Evolutionary conservation across 164 flowering plant species (phyloP), one percentile per base, ranked within the genome.

Genomic region (Vitis labrusca): DNA sequence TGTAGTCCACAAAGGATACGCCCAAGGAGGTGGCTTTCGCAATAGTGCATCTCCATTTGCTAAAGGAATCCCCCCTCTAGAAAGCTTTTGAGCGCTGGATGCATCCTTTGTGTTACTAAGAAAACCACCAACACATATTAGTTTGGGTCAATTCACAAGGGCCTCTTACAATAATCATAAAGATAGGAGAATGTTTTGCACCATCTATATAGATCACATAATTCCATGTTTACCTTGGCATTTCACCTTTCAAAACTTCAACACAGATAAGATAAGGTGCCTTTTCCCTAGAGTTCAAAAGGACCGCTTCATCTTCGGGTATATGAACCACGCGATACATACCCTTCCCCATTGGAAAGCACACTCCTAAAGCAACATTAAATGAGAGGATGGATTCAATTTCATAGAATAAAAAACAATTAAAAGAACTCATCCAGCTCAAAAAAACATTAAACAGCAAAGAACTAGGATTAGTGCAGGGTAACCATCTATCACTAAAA

Each of bases 21-120:
- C 99, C 99, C 99, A 96, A 14, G 98, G 96, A 81, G 99, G 99
- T 63, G 98, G 98, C 84, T 91, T 93, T 9, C 84, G 94, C 85
- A 93, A 69, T 48, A 90, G 80, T 48, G 90, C 99, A 85, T 93
- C 97, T 71, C 99, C 98, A 84, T 93, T 93, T 71, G 99, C 98
- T 52, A 91, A 78, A 68, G 99, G 99, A 77, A 95, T 95, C 59
- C 99, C 99, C 75, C 92, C 97, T 74, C 77, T 86, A 50, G 93
- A 91, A 76, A 89, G 91, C 82, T 90, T 91, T 68, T 91, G 94
- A 64, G 80, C 44, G 73, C 73, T 79, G 47, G 88, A 72, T 60
- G 78, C 73, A 65, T 90, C 97, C 78, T 88, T 95, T 19, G 79
- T 56, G 73, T 71, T 84, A 81, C 97, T 89, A 67, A 63, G 59